Evolutionary conservation across 1,284 basidiomycete genomes (phyloP).

Genomic region (Ustilago nuda): DNA sequence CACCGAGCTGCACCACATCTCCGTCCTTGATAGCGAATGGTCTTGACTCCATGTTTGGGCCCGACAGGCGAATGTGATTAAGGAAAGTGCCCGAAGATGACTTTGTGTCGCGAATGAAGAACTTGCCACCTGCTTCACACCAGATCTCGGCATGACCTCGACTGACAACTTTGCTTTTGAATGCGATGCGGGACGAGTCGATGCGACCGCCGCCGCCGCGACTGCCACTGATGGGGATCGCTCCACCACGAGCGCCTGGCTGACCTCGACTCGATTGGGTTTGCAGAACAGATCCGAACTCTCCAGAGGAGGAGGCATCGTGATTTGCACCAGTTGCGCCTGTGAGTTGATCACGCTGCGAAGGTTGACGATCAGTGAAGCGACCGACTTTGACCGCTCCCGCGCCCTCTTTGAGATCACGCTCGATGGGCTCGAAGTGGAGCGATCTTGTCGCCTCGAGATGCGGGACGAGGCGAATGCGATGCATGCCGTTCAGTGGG

Average conservation of each 20-base stretch:
- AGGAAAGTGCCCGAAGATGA: constrained; percentile 92
- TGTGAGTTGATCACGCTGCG: constrained; percentile 24
- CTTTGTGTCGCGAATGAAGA: constrained; percentile 91
- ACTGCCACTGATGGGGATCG: constrained; percentile 52
- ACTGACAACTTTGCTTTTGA: constrained; percentile 95
- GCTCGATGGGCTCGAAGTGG: constrained; percentile 89
- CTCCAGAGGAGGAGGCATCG: constrained; percentile 17
- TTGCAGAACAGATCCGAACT: constrained; percentile 17
- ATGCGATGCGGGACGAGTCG: constrained; percentile 75
- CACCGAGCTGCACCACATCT: constrained; percentile 93
- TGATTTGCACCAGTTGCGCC: constrained; percentile 7
- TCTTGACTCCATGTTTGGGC: constrained; percentile 80
- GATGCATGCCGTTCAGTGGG: constrained; percentile 67
- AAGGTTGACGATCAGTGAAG: constrained; percentile 78
- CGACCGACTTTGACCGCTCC: constrained; percentile 85
- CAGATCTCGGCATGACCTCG: constrained; percentile 95
- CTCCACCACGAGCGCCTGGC: constrained; percentile 49
- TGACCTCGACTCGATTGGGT: constrained; percentile 30
- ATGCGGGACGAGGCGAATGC: constrained; percentile 87
- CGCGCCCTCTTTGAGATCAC: constrained; percentile 75
- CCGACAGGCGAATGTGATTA: constrained; percentile 89
- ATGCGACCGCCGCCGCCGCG: constrained; percentile 73
- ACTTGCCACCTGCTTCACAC: constrained; percentile 76
- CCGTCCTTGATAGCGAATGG: constrained; percentile 89
- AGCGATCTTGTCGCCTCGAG: constrained; percentile 89